Conservation (phyloP, 2,329 filamentous ascomycete genomes). For the Eurotiales sp. region DNA sequence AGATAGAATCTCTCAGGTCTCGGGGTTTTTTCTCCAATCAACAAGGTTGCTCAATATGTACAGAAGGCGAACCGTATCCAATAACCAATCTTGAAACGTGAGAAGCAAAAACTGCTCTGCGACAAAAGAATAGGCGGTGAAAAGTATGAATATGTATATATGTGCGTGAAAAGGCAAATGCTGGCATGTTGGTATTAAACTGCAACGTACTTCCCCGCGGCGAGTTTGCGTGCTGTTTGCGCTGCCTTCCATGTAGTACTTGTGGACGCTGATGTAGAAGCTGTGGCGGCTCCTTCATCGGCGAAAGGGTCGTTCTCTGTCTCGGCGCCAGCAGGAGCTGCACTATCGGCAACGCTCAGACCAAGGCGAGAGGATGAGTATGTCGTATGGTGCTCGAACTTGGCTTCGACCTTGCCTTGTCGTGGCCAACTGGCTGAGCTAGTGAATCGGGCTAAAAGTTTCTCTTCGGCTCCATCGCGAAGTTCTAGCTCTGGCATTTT, state of each 20-base stretch:
- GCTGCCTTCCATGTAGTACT: constrained; percentile 62
- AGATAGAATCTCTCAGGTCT: not conserved
- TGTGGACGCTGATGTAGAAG: constrained; percentile 17
- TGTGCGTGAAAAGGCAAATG: not conserved
- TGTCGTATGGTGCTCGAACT: constrained; percentile 66
- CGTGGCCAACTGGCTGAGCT: constrained; percentile 68
- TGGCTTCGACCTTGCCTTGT: constrained; percentile 74
- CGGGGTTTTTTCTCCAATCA: not conserved
- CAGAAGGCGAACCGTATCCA: not conserved
- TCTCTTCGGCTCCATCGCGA: constrained; percentile 56
- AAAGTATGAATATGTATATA: not conserved
- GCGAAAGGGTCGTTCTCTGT: constrained; percentile 45
- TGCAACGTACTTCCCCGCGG: constrained; percentile 72
- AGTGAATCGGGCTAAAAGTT: constrained; percentile 77
- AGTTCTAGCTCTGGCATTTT: constrained; percentile 49
- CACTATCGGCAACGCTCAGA: constrained; percentile 42
- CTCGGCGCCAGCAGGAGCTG: constrained; percentile 16
- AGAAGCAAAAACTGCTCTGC: not conserved
- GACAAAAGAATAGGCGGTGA: not conserved
- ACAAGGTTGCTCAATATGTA: not conserved
- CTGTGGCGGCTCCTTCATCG: constrained; percentile 36
- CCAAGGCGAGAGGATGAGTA: constrained; percentile 63
- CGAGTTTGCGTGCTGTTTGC: constrained; percentile 62
- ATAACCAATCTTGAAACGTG: not conserved
- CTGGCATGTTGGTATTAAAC: constrained; percentile 21